Evolutionary conservation across 345 rosid genomes (phyloP).

Genomic region (Pistacia vera): DNA sequence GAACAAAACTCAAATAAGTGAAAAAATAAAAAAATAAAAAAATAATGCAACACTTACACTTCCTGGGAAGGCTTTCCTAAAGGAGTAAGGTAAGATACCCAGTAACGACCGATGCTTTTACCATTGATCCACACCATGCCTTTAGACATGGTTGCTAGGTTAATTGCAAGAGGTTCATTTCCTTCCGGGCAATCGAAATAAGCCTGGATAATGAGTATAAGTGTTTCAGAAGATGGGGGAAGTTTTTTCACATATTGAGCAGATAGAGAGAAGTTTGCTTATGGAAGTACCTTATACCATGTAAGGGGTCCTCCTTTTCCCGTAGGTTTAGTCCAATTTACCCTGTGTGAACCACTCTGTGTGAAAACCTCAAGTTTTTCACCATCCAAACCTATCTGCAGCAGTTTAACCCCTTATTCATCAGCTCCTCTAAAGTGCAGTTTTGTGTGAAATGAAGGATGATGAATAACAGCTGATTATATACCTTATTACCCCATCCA

Average conservation of each 20-base stretch:
- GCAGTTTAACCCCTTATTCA: background rate
- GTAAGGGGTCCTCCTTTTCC: slow-evolving; percentile 35
- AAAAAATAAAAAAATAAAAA: background rate
- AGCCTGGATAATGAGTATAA: slow-evolving; percentile 24
- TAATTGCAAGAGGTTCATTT: slow-evolving; percentile 38
- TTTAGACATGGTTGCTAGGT: slow-evolving; percentile 38
- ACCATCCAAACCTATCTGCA: slow-evolving; percentile 44
- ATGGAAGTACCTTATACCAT: slow-evolving; percentile 46
- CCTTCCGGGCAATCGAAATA: slow-evolving; percentile 46
- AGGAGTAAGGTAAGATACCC: slow-evolving; percentile 45
- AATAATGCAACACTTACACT: slow-evolving; percentile 32
- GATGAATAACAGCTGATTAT: background rate
- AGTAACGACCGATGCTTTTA: slow-evolving; percentile 46
- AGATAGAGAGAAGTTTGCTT: background rate
- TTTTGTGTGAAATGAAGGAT: background rate
- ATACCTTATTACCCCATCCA: slow-evolving; percentile 56
- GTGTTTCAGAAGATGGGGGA: background rate
- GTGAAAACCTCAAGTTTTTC: slow-evolving; percentile 32
- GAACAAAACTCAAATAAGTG: background rate
- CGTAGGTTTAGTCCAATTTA: slow-evolving; percentile 30
- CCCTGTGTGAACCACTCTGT: slow-evolving; percentile 31
- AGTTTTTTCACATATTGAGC: background rate
- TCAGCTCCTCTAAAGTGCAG: background rate
- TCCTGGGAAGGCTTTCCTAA: slow-evolving; percentile 43
- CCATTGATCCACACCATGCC: slow-evolving; percentile 63